Percentiles rank a stretch among this genome's conserved stretches.
phyloP scores from a whole-genome alignment of 148 eudicot species.

The Nepenthes mirabilis region DNA sequence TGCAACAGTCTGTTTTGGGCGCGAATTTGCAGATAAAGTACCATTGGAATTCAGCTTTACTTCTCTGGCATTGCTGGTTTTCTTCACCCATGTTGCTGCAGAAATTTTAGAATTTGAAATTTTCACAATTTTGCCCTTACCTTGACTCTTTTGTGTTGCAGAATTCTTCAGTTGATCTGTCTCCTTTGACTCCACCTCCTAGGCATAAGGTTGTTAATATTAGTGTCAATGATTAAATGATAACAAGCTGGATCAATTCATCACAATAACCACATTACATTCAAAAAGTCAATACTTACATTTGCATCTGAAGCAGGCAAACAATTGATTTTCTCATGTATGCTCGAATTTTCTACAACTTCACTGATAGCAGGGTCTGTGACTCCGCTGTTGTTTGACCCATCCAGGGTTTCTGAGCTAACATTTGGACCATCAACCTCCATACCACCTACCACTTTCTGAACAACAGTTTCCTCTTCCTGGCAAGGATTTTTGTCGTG shows the following conservation, averaged over 20 bases:
- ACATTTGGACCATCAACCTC: constrained; percentile 17
- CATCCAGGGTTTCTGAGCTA: constrained; percentile 19
- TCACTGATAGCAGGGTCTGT: constrained; percentile 10
- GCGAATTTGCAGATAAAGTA: no score
- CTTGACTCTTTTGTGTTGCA: constrained; percentile 25
- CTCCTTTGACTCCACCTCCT: constrained; percentile 34
- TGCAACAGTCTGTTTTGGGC: no score
- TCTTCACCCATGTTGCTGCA: constrained; percentile 16
- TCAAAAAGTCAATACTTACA: not conserved
- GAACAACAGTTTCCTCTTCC: constrained; percentile 10
- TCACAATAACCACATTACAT: not conserved
- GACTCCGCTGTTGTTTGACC: constrained; percentile 13
- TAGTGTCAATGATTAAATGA: not conserved
- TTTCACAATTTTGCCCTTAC: constrained; percentile 32
- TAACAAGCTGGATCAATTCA: not conserved
- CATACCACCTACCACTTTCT: constrained; percentile 22
- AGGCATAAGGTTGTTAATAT: not conserved
- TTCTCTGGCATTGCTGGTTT: constrained; percentile 24
- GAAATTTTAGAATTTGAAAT: constrained; percentile 16
- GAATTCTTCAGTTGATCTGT: constrained; percentile 15
- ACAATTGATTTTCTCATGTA: constrained; percentile 17
- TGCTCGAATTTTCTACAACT: constrained; percentile 11
- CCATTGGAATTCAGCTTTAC: not conserved
- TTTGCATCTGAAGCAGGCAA: constrained; percentile 28
- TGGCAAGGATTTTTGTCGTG: constrained; percentile 14